Evolutionary conservation across 306 rosid species (phyloP), one percentile per base, ranked within the genome.

Genomic region (Argentina anserina): DNA sequence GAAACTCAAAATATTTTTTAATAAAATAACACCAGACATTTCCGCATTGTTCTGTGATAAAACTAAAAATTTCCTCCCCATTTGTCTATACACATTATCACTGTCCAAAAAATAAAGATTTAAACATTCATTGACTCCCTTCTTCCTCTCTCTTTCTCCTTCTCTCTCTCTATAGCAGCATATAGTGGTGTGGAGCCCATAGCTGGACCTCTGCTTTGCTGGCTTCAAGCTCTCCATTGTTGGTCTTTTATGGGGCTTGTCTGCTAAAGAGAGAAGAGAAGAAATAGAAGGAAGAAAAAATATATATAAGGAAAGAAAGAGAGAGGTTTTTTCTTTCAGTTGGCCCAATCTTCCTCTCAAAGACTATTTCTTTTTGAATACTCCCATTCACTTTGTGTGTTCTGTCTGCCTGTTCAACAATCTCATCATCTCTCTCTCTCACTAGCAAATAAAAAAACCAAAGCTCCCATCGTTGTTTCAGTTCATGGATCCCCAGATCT

Each of bases 201-300:
- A 29, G 80, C 84, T 65, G 92, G 86, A 81, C 88, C 90, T 82
- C 33, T 88, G 92, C 92, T 87, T 88, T 83, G 98, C 97, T 92
- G 98, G 92, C 91, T 84, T 83, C 86, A 81, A 88, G 87, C 90
- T 77, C 84, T 78, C 86, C 91, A 56, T 84, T 72, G 88, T 78
- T 88, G 87, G 75, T 79, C 88, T 87, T 87, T 88, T 88, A 85
- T 87, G 90, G 83, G 84, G 84, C 85, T 85, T 87, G 85, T 84
- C 83, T 75, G 79, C 90, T 70, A 29, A 63, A 59, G 36, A 33
- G 34, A 14, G 15, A 26, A 58, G 26, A 28, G 25, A 72, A 72
- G 23, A 23, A 39, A 18, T 1, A 34, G 62, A 36, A 39, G 37
- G 59, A 39, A 49, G 12, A 20, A 52, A 67, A 36, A 26, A n/a